Base-by-base conservation (phyloP, 192 early-diverging fungal species). In the Coemansia sp. region DNA sequence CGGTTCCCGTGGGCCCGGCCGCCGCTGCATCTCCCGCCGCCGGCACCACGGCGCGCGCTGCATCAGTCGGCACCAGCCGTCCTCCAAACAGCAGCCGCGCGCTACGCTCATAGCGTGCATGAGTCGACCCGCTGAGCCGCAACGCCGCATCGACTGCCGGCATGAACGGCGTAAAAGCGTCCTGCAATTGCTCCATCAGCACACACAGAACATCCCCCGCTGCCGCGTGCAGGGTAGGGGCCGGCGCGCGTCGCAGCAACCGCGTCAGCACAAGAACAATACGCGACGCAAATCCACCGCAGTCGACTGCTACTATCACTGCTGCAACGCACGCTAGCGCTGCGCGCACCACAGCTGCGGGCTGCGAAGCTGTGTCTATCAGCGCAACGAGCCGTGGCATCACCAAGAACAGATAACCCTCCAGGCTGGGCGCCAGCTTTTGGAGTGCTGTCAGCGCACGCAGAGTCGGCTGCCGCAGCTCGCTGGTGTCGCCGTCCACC, bases 391-490 rank as follows among this genome's bases (percentile, higher is more conserved):
- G 82, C 5, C 88, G 86, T 12, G 94, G 95, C 65, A 97, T 87
- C 27, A 98, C 88, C 28, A 97, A 76, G 71, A 94, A 92, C 81
- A 98, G 83, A 63, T 94, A 96, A 41, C 95, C 93, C 69, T 97
- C 95, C 47, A 98, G 87, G 65, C 93, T 96, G 7, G 89, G 80
- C 8, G 94, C 92, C 81, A 98, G 89, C 5, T 88, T 84, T 27
- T 88, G 83, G 63, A 98, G 78, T 0, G 92, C 93, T 50, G 92
- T 85, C 18, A 98, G 67, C 1, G 92, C 90, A 56, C 85, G 85
- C 27, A 84, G 76, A 0, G 90, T 88, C 0, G 86, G 82, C 19
- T 82, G 74, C 18, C 88, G 87, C 24, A 78, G 64, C 19, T 92
- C 89, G 3, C 88, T 87, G 7, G 83, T 68, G 64, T 98, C 96